Evolutionary conservation across 1,284 basidiomycete species (phyloP), one percentile per base, ranked within the genome.

Genomic region (Malassezia furfur): DNA sequence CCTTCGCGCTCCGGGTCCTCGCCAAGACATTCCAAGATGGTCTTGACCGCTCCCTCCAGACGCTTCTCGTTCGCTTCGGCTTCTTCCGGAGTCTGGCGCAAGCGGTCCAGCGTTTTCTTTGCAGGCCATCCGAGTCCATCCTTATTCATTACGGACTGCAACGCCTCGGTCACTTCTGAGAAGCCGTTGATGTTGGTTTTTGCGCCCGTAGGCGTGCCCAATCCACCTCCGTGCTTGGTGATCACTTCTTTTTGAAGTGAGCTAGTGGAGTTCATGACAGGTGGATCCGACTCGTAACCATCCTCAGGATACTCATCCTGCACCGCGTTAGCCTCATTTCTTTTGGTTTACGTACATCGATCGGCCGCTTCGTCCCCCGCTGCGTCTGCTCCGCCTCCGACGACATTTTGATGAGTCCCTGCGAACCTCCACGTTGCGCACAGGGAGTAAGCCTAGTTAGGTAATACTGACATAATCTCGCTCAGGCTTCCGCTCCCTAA

Each of bases 1-100:
- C 94, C 94, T 70, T 93, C 89, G 40, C 94, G 82, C 71, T 91
- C 84, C 1, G 94, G 94, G 78, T 98, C 94, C 77, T 99, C 94
- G 48, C 94, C 94, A 57, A 99, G 90, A 74, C 91, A 96, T 71
- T 96, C 91, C 44, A 99, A 82, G 32, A 99, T 85, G 22, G 88
- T 89, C 45, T 87, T 84, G 58, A 99, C 86, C 3, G 94, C 94
- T 47, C 79, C 79, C 2, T 86, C 81, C 65, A 99, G 84, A 57
- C 84, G 86, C 60, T 83, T 45, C 41, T 66, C 54, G 40, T 67
- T 70, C 15, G 61, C 68, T 2, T 58, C 59, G 0, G 67, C 61
- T 48, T 71, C 60, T 2, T 59, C 63, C 0, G 70, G 63, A 2
- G 70, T 67, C 51, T 62, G 61, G 43, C 70, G 60, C 39, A 70